Evolutionary conservation across 2,329 filamentous ascomycete species (phyloP).

Genomic region (Calcarisporium arbuscula): DNA sequence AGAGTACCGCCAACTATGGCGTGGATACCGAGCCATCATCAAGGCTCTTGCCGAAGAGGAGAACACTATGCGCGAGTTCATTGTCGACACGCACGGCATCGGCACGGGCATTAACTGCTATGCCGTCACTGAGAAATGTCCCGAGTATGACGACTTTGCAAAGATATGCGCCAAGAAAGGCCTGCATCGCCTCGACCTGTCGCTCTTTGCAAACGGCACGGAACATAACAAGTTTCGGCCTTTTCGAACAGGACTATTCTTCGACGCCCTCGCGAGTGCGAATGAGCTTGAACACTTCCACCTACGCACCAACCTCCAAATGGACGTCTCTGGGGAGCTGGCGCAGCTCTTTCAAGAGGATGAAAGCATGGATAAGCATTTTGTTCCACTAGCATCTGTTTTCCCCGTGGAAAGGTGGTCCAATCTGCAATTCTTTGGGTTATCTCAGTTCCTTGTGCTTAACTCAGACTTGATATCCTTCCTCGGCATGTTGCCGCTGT

Average conservation of each 20-base stretch:
- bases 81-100: conserved; percentile 23
- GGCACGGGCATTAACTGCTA: conserved; percentile 22
- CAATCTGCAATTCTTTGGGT: conserved; percentile 22
- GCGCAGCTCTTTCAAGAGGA: too few species aligned
- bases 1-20: conserved; percentile 17
- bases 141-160: conserved; percentile 18
- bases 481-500: conserved; percentile 19
- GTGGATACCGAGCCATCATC: conserved; percentile 23
- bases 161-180: conserved; percentile 10
- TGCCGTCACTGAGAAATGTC: conserved; percentile 20
- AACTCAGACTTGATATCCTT: conserved; percentile 20
- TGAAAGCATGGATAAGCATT: too few species aligned
- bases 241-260: not conserved
- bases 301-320: conserved; percentile 12
- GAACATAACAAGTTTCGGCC: not conserved
- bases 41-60: conserved; percentile 17
- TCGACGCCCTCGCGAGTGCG: conserved; percentile 11
- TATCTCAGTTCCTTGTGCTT: conserved; percentile 19
- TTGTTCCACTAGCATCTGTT: conserved; percentile 18
- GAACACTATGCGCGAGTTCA: conserved; percentile 25
- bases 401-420: conserved; percentile 23
- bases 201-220: not conserved
- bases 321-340: too few species aligned
- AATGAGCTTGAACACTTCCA: conserved; percentile 16
- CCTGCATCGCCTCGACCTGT: conserved; percentile 2